phyloP scores from a whole-genome alignment of 2,329 filamentous ascomycete species.

The Arthrobotrys conoides region DNA sequence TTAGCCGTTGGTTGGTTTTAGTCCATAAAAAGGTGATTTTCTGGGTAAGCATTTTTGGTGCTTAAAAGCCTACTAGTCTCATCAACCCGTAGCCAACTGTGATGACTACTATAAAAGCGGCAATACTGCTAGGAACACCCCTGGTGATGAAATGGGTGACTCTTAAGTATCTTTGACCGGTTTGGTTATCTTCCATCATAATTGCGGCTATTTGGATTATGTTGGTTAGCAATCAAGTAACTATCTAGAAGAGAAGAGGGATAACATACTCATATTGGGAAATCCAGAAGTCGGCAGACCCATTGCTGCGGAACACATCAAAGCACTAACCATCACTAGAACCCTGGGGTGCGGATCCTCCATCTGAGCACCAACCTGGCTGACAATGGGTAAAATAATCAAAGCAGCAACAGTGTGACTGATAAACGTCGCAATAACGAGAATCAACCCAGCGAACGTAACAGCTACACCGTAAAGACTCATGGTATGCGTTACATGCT shows the following conservation, averaged over 20 bases:
- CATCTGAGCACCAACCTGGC: constrained; percentile 87
- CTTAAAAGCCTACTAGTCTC: constrained; percentile 79
- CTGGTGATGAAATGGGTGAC: constrained; percentile 95
- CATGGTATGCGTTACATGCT: constrained; percentile 79
- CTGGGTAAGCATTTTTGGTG: no score
- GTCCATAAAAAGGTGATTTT: no score
- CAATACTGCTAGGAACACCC: constrained; percentile 88
- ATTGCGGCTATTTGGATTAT: constrained; percentile 79
- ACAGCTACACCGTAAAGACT: constrained; percentile 88
- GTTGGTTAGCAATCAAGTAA: constrained; percentile 58
- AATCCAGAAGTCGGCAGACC: constrained; percentile 95
- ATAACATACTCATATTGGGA: constrained; percentile 96
- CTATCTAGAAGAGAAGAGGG: constrained; percentile 1
- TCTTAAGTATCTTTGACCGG: constrained; percentile 74
- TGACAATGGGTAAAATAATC: constrained; percentile 92
- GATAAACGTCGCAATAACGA: constrained; percentile 97
- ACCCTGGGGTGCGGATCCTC: constrained; percentile 91
- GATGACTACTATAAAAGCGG: constrained; percentile 85
- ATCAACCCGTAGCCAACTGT: constrained; percentile 93
- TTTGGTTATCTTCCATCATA: constrained; percentile 96
- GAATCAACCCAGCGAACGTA: constrained; percentile 85
- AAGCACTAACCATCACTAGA: constrained; percentile 82
- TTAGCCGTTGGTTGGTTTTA: background rate
- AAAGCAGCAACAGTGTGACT: constrained; percentile 96
- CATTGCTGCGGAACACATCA: constrained; percentile 99